Evolutionary conservation across 148 eudicot species (phyloP).

Genomic region (Amaranthus palmeri): DNA sequence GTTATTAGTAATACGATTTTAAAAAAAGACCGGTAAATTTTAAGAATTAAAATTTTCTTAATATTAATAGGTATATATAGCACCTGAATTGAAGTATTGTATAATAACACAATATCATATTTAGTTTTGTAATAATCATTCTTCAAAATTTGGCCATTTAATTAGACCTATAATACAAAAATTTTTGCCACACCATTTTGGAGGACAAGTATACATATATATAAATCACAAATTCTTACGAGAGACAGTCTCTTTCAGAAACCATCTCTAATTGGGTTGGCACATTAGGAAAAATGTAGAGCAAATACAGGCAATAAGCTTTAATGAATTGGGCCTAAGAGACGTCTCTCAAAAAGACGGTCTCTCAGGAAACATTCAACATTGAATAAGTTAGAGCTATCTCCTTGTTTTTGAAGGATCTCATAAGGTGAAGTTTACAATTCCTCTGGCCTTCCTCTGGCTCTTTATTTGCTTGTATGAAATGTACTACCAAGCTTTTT

Average conservation of each 20-base stretch:
- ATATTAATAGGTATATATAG: too few relatives aligned
- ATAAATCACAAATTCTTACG: background rate
- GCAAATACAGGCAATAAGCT: too few relatives aligned
- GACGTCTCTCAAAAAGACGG: too few relatives aligned
- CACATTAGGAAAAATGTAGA: too few relatives aligned
- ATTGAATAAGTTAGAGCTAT: conserved; percentile 19
- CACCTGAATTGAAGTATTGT: too few relatives aligned
- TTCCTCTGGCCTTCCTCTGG: conserved; percentile 27
- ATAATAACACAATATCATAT: too few relatives aligned
- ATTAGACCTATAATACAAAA: background rate
- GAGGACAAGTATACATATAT: background rate
- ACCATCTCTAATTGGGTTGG: too few relatives aligned
- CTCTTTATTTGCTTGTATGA: conserved; percentile 36
- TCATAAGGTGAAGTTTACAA: conserved; percentile 32
- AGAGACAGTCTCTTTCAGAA: too few relatives aligned
- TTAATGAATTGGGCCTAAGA: too few relatives aligned
- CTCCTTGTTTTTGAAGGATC: conserved; percentile 23
- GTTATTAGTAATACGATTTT: too few relatives aligned
- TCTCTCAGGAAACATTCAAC: conserved; percentile 26
- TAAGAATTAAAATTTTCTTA: too few relatives aligned
- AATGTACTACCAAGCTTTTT: conserved; percentile 45
- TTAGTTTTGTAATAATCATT: background rate
- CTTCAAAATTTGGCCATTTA: conserved; percentile 7
- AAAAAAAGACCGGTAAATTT: too few relatives aligned
- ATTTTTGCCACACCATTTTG: background rate